Conservation (phyloP, 2,329 filamentous ascomycete species). For the Fusarium poae region DNA sequence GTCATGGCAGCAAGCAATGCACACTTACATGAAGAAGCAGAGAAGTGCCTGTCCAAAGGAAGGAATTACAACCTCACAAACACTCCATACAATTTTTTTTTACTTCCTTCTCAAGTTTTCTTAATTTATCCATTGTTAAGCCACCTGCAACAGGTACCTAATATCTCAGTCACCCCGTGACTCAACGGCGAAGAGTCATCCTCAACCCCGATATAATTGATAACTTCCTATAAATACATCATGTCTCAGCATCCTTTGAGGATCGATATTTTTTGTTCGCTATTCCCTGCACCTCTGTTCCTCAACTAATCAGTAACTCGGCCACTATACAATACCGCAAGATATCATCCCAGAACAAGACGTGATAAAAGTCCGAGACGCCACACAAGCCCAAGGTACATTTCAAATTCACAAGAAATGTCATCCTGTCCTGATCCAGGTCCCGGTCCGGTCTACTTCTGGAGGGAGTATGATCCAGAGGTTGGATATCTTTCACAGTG, state of each 20-base stretch:
- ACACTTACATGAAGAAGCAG: neutral
- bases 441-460: constrained; percentile 59
- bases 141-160: neutral
- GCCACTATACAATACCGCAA: neutral
- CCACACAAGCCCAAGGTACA: neutral
- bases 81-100: neutral
- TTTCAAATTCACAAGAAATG: constrained; percentile 15
- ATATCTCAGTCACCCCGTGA: constrained; percentile 27
- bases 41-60: neutral
- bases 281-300: neutral
- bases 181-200: constrained; percentile 43
- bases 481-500: constrained; percentile 74
- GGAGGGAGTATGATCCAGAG: constrained; percentile 59
- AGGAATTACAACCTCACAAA: neutral
- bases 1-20: neutral
- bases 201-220: constrained; percentile 11
- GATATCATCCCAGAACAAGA: neutral
- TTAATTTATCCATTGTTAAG: neutral
- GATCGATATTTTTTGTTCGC: neutral
- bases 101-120: neutral
- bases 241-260: neutral
- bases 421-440: constrained; percentile 12
- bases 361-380: neutral
- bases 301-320: neutral
- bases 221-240: neutral